A percentile compares a stretch with the other conserved stretches of the same genome.
Evolutionary conservation across 805 yeast species (phyloP).

Genomic region (Candida insectalens): DNA sequence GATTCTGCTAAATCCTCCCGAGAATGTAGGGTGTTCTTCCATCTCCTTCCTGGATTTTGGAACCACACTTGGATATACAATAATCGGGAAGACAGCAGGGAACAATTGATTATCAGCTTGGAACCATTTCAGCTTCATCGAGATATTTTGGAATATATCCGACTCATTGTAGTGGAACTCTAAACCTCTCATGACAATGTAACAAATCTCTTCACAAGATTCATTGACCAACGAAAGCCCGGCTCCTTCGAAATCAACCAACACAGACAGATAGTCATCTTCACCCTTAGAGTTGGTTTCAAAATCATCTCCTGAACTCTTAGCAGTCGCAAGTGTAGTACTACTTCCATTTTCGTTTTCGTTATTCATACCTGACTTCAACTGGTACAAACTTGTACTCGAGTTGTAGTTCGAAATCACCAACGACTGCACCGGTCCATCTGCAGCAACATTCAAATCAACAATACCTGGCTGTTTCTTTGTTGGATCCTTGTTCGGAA

Average conservation of each 20-base stretch:
- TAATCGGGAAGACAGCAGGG: constrained; percentile 81
- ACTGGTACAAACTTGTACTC: constrained; percentile 62
- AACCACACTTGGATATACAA: constrained; percentile 81
- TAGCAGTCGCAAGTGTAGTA: constrained; percentile 4
- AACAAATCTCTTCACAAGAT: constrained; percentile 64
- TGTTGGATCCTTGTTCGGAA: constrained; percentile 17
- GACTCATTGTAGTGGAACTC: constrained; percentile 78
- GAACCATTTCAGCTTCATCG: constrained; percentile 83
- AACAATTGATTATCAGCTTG: constrained; percentile 89
- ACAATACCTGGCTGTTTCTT: constrained; percentile 36
- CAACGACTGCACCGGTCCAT: constrained; percentile 88
- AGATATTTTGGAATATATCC: constrained; percentile 69
- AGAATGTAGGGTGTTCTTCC: constrained; percentile 83
- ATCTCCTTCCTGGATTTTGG: constrained; percentile 79
- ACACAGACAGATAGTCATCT: constrained; percentile 40
- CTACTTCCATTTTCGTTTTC: not conserved
- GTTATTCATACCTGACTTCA: constrained; percentile 21
- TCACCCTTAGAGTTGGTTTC: constrained; percentile 48
- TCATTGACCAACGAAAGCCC: constrained; percentile 80
- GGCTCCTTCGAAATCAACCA: constrained; percentile 68
- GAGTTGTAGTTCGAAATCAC: constrained; percentile 79
- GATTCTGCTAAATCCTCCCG: constrained; percentile 74
- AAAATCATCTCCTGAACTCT: constrained; percentile 33
- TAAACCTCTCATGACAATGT: constrained; percentile 71
- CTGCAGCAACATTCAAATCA: constrained; percentile 88